Conservation (phyloP, 2,329 filamentous ascomycete genomes). For the Colletotrichum noveboracense region DNA sequence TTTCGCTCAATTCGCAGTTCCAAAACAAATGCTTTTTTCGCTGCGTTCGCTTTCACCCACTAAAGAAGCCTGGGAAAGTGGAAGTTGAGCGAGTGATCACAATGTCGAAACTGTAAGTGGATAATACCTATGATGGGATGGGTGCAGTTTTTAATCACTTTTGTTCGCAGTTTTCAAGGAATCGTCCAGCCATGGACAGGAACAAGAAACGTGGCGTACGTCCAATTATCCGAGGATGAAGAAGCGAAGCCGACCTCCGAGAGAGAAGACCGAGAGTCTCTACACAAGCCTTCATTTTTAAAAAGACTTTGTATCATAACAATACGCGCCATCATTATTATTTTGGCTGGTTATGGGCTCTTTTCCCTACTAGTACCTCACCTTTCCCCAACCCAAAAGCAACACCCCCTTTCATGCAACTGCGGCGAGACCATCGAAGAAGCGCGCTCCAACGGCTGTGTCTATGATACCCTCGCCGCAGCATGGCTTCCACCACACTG, state of each 20-base stretch:
- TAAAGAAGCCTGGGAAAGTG: neutral
- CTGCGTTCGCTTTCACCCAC: fast-evolving
- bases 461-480: slow-evolving; percentile 37
- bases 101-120: neutral
- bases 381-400: neutral
- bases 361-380: neutral
- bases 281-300: fast-evolving
- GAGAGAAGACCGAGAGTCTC: no score
- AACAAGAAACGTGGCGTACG: neutral
- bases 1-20: fast-evolving
- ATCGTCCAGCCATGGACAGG: neutral
- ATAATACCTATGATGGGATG: fast-evolving
- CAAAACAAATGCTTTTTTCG: fast-evolving
- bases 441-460: slow-evolving; percentile 31
- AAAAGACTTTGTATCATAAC: no score
- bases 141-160: fast-evolving
- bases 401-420: slow-evolving; percentile 24
- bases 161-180: neutral
- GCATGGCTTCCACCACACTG: slow-evolving; percentile 40
- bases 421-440: slow-evolving; percentile 35
- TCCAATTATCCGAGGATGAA: neutral
- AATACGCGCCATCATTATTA: neutral
- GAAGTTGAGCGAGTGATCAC: fast-evolving
- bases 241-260: neutral
- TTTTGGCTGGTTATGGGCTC: neutral